phyloP scores from a whole-genome alignment of 768 basidiomycete species.

The Cystobasidiopsis lactophilus region DNA sequence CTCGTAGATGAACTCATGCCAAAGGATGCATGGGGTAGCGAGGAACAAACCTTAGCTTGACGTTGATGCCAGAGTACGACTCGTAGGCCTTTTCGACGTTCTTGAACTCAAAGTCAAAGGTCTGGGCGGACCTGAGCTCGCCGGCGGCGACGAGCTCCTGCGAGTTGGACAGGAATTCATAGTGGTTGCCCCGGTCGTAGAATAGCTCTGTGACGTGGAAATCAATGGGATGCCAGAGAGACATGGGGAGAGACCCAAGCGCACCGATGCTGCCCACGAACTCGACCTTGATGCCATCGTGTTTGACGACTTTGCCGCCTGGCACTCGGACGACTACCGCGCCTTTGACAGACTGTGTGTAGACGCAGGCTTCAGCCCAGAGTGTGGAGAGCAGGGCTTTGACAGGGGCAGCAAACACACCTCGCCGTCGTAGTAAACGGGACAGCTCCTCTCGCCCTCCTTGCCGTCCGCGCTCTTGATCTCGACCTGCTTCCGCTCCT shows the following conservation, averaged over 20 bases:
- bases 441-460: slow-evolving; percentile 74
- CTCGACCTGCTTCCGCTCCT: slow-evolving; percentile 68
- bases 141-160: slow-evolving; percentile 91
- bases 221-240: too few relatives aligned
- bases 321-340: slow-evolving; percentile 70
- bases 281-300: slow-evolving; percentile 89
- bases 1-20: neutral
- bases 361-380: neutral
- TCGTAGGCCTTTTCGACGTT: slow-evolving; percentile 99
- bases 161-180: slow-evolving; percentile 85
- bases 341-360: neutral
- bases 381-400: neutral
- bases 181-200: slow-evolving; percentile 93
- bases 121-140: slow-evolving; percentile 88
- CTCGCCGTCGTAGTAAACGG: slow-evolving; percentile 90
- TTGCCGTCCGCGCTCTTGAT: slow-evolving; percentile 34
- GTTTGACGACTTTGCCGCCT: slow-evolving; percentile 82
- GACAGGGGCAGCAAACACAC: neutral
- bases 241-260: slow-evolving; percentile 18
- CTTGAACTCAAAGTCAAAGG: slow-evolving; percentile 92
- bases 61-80: slow-evolving; percentile 93
- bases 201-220: slow-evolving; percentile 34
- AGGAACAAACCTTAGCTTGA: slow-evolving; percentile 55
- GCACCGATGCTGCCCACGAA: slow-evolving; percentile 85
- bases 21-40: neutral